Base-by-base conservation (phyloP, 2,329 filamentous ascomycete species). In the Clonostachys byssicola region DNA sequence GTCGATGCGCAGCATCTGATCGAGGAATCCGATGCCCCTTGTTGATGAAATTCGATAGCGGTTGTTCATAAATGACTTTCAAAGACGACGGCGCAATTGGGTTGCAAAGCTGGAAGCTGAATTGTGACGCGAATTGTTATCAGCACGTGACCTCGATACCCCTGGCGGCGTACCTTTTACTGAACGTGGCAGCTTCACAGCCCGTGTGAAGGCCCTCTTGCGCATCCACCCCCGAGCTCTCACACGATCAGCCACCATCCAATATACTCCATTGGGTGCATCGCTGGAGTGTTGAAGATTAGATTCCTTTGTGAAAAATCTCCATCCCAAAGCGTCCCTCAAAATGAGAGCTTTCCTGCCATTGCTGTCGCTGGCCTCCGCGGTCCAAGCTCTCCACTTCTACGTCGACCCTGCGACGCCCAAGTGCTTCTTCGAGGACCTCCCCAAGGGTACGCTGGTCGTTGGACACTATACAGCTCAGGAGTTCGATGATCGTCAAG, bases 381-480 rank as follows among this genome's bases (percentile, higher is more conserved):
- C 78, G 50, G 83, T 87, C 52, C 87, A 91, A 64, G 91, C 92
- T 48, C 81, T 99, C 49, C 92, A 95, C 83, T 95, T 99, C 78
- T 97, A 88, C 76, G 85, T 97, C 67, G 91, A 97, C 66, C 89
- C 88, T 60, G 80, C 81, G 44, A 74, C 81, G 54, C 86, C 89
- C 56, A 96, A 95, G 74, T 99, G 94, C 73, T 99, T 99, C 83
- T 95, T 88, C 73, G 94, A 99, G 74, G 92, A 97, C 70, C 81
- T 99, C 50, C 92, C 94, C 55, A 96, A 97, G 77, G 92, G 96
- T 68, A 97, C 94, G 13, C 75, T 99, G 49, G 92, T 99, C 47
- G 92, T 96, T 50, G 94, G 94, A 57, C 86, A 94, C 71, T 99
- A 92, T 77, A 83, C 79, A 47, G 89, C 90, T 44, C 86, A 94